Evolutionary conservation across 1,284 basidiomycete genomes (phyloP).

Genomic region (Hemileia vastatrix): DNA sequence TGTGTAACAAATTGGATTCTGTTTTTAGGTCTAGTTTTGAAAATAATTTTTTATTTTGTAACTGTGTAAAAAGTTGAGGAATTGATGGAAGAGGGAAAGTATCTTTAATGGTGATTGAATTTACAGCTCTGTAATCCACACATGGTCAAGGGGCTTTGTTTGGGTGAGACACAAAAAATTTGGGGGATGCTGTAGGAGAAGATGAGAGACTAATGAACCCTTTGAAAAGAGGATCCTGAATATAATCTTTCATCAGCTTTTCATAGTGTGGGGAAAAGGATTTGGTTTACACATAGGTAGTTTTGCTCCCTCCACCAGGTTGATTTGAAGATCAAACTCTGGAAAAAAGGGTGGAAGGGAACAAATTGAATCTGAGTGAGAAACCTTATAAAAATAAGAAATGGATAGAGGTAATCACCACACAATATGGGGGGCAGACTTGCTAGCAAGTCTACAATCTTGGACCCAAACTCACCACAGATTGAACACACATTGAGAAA

Average conservation of each 20-base stretch:
- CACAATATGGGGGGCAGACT: no score
- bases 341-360: no score
- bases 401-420: no score
- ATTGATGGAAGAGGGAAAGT: not conserved
- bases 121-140: not conserved
- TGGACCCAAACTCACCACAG: no score
- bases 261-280: no score
- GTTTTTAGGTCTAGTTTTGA: slow-evolving; percentile 38
- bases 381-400: no score
- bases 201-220: slow-evolving; percentile 6
- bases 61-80: not conserved
- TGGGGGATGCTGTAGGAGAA: slow-evolving; percentile 3
- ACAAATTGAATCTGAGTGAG: no score
- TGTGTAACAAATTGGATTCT: slow-evolving; percentile 39
- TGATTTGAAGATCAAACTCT: no score
- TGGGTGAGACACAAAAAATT: slow-evolving; percentile 7
- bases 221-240: not conserved
- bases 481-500: no score
- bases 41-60: not conserved
- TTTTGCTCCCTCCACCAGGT: no score
- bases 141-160: slow-evolving; percentile 4
- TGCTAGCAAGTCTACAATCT: no score
- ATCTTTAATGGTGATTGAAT: slow-evolving; percentile 5
- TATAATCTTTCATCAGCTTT: not conserved
- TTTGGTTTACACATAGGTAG: no score